Evolutionary conservation across 2,329 filamentous ascomycete genomes (phyloP), one percentile per base, ranked within the genome.

Genomic region (Aureobasidium namibiae): DNA sequence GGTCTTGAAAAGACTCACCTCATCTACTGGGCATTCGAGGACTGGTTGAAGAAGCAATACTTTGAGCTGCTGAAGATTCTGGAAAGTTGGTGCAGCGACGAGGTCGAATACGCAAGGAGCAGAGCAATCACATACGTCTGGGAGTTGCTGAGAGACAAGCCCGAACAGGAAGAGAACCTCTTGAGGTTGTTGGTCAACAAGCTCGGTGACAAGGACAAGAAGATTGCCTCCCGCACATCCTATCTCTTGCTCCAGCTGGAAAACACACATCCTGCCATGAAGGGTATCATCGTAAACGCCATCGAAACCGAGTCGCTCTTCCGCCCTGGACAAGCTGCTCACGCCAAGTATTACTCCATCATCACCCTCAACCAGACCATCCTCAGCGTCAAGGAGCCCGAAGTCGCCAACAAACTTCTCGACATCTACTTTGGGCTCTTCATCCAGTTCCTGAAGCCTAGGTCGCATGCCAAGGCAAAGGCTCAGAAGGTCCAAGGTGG

Each of bases 361-460:
- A 96, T 96, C 71, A 97, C 94, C 0, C 80, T 99, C 52, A 99
- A 99, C 71, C 95, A 99, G 75, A 97, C 92, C 0, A 92, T 97
- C 52, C 75, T 99, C 52, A 95, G 89, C 72, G 82, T 76, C 58
- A 94, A 88, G 67, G 92, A 97, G 68, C 87, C 91, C 39, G 80
- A 84, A 18, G 82, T 95, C 18, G 92, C 92, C 8, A 86, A 88
- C 68, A 84, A 87, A 56, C 79, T 99, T 14, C 78, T 99, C 39
- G 85, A 89, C 56, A 92, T 97, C 45, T 99, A 97, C 76, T 99
- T 99, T 70, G 85, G 87, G 34, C 78, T 95, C 39, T 99, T 99
- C 68, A 82, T 95, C 14, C 80, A 85, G 13, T 78, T 97, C 33
- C 76, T 99, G 44, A 95, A 94, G 74, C 82, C 78, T 62, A 72